phyloP scores from a whole-genome alignment of 1,139 yeast genomes.

The Diutina siamensis region DNA sequence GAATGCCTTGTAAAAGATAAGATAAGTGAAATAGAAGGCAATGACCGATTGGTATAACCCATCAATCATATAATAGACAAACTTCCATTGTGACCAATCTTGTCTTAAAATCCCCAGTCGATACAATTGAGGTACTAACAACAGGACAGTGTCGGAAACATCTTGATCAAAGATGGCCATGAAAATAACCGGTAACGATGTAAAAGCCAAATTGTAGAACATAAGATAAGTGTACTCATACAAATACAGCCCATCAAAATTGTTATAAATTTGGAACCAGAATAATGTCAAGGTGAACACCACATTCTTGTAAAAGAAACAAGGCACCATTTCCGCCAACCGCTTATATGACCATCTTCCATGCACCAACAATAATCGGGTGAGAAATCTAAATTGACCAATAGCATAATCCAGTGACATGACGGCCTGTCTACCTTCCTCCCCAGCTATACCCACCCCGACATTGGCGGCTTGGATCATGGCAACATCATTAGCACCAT shows the following conservation, averaged over 20 bases:
- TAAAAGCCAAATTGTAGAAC: constrained; percentile 56
- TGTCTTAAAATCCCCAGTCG: constrained; percentile 39
- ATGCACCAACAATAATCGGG: constrained; percentile 45
- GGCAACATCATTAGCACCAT: constrained; percentile 60
- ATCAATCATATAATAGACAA: constrained; percentile 46
- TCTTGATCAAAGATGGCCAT: constrained; percentile 53
- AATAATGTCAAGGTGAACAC: constrained; percentile 49
- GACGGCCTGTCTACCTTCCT: constrained; percentile 58
- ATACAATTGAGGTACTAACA: constrained; percentile 49
- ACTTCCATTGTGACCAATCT: constrained; percentile 44
- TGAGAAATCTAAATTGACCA: constrained; percentile 48
- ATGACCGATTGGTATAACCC: constrained; percentile 48
- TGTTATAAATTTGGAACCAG: constrained; percentile 48
- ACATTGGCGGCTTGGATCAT: constrained; percentile 60
- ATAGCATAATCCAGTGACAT: constrained; percentile 61
- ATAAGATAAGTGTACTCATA: constrained; percentile 52
- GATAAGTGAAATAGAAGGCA: constrained; percentile 44
- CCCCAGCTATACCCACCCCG: constrained; percentile 60
- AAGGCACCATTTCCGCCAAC: constrained; percentile 53
- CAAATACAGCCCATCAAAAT: constrained; percentile 52
- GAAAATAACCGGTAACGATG: constrained; percentile 50
- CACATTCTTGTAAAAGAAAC: constrained; percentile 53
- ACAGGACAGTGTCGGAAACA: constrained; percentile 44
- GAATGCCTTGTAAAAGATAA: constrained; percentile 33
- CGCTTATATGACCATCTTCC: constrained; percentile 58